Percentiles rank a stretch among this genome's conserved stretches.
phyloP scores from a whole-genome alignment of 129 eudicot genomes.

The Centella asiatica region DNA sequence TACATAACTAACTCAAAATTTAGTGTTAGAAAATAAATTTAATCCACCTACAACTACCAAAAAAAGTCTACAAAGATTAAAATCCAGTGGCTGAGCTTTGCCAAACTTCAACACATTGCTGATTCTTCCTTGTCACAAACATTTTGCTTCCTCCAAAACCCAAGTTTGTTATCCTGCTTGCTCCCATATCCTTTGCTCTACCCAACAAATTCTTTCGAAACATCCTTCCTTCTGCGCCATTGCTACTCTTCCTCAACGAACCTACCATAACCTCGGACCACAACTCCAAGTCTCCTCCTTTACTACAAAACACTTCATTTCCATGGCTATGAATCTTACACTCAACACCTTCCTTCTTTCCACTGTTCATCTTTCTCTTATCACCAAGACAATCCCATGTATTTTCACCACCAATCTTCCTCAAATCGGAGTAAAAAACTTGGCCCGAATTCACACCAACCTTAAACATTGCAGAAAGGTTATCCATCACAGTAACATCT shows the following conservation, averaged over 20 bases:
- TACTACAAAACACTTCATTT: slow-evolving; percentile 71
- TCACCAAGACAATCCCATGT: slow-evolving; percentile 83
- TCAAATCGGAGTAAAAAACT: slow-evolving; percentile 60
- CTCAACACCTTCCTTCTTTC: slow-evolving; percentile 82
- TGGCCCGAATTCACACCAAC: slow-evolving; percentile 88
- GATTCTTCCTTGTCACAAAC: slow-evolving; percentile 84
- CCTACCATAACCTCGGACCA: slow-evolving; percentile 84
- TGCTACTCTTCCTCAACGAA: slow-evolving; percentile 18
- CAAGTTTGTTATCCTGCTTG: slow-evolving; percentile 49
- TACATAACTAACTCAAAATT: slow-evolving; percentile 1
- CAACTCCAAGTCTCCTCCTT: slow-evolving; percentile 69
- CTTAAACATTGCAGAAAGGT: slow-evolving; percentile 59
- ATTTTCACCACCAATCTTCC: slow-evolving; percentile 38
- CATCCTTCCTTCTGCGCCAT: slow-evolving; percentile 36
- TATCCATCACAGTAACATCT: slow-evolving; percentile 64
- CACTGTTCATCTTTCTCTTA: slow-evolving; percentile 38
- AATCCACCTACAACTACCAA: background rate
- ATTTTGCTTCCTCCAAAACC: slow-evolving; percentile 92
- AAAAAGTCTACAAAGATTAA: slow-evolving; percentile 12
- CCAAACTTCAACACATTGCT: slow-evolving; percentile 91
- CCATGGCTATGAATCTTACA: slow-evolving; percentile 66
- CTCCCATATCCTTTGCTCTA: slow-evolving; percentile 60
- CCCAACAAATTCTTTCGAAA: slow-evolving; percentile 72
- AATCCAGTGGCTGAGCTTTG: slow-evolving; percentile 55
- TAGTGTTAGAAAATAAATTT: background rate